Evolutionary conservation across 768 basidiomycete genomes (phyloP).

Genomic region (Paxillus rubicundulus): DNA sequence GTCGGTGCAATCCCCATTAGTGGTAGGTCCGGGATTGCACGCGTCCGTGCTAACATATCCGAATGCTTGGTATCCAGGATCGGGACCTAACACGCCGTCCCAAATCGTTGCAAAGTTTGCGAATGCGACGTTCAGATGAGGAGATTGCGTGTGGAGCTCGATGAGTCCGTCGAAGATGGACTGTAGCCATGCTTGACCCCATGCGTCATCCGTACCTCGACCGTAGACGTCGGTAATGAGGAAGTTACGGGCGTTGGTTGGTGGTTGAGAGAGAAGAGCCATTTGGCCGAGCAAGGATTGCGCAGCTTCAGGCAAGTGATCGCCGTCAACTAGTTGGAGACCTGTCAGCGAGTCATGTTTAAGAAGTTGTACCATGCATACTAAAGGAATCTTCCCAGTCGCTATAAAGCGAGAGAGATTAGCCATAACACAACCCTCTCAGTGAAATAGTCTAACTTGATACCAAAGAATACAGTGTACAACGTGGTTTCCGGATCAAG

Average conservation of each 20-base stretch:
- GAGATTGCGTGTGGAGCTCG: slow-evolving; percentile 30
- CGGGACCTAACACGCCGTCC: slow-evolving; percentile 43
- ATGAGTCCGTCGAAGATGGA: slow-evolving; percentile 42
- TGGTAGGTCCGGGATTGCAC: slow-evolving; percentile 36
- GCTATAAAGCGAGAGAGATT: slow-evolving; percentile 21
- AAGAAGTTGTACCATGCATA: slow-evolving; percentile 15
- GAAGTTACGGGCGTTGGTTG: slow-evolving; percentile 50
- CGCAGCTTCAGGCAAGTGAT: slow-evolving; percentile 46
- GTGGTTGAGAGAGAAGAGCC: slow-evolving; percentile 42
- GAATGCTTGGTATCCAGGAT: slow-evolving; percentile 47
- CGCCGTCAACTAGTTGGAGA: slow-evolving; percentile 38
- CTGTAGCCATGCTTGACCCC: slow-evolving; percentile 48
- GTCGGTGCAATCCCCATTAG: slow-evolving; percentile 35
- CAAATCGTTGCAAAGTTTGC: slow-evolving; percentile 49
- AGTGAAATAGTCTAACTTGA: slow-evolving; percentile 39
- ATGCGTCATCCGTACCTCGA: slow-evolving; percentile 37
- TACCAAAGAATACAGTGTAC: slow-evolving; percentile 54
- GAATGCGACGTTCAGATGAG: slow-evolving; percentile 41
- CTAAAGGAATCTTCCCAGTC: slow-evolving; percentile 44
- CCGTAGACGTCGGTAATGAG: slow-evolving; percentile 52
- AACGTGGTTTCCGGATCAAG: slow-evolving; percentile 48
- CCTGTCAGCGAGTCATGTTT: not conserved
- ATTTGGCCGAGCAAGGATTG: slow-evolving; percentile 45
- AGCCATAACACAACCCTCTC: not conserved
- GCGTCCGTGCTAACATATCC: slow-evolving; percentile 44